phyloP scores from a whole-genome alignment of 1,284 basidiomycete genomes.

The Mycena citricolor region DNA sequence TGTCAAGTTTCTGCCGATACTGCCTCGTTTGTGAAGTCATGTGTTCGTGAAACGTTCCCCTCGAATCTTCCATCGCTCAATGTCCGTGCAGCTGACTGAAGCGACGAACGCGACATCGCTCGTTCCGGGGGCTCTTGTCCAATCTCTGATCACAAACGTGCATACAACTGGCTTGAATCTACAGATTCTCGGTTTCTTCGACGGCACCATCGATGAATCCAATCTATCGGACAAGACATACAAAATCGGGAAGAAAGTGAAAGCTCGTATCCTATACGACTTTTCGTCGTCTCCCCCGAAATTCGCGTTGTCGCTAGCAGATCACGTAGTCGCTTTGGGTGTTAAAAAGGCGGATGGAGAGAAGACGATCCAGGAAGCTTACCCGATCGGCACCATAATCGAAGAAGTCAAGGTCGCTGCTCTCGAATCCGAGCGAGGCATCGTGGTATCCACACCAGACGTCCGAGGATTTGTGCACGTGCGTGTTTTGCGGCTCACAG shows the following conservation, averaged over 20 bases:
- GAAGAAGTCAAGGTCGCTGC: conserved; percentile 72
- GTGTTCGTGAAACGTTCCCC: conserved; percentile 43
- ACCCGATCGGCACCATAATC: conserved; percentile 74
- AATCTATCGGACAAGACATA: conserved; percentile 70
- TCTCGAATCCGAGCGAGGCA: conserved; percentile 81
- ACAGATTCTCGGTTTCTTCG: conserved; percentile 91
- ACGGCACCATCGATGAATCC: conserved; percentile 85
- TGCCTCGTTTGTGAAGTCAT: conserved; percentile 45
- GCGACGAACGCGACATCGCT: conserved; percentile 81
- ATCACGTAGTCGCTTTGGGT: conserved; percentile 68
- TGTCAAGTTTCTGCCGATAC: conserved; percentile 62
- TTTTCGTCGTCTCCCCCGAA: conserved; percentile 72
- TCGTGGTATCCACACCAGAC: conserved; percentile 65
- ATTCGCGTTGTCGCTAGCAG: conserved; percentile 78
- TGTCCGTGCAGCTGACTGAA: conserved; percentile 56
- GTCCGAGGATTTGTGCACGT: conserved; percentile 87
- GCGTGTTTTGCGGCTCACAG: conserved; percentile 10
- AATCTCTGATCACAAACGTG: conserved; percentile 82
- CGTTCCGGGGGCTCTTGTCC: conserved; percentile 86
- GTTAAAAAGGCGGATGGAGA: conserved; percentile 28
- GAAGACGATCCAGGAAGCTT: conserved; percentile 51
- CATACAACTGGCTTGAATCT: conserved; percentile 81
- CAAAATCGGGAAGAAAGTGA: conserved; percentile 86
- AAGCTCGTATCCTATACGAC: conserved; percentile 86
- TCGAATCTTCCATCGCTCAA: conserved; percentile 11